These are phyloP conservation scores for Fusarium armeniacum DNA, from an alignment of 2,329 filamentous ascomycete genomes.

Conservation along the genomic window DNA sequence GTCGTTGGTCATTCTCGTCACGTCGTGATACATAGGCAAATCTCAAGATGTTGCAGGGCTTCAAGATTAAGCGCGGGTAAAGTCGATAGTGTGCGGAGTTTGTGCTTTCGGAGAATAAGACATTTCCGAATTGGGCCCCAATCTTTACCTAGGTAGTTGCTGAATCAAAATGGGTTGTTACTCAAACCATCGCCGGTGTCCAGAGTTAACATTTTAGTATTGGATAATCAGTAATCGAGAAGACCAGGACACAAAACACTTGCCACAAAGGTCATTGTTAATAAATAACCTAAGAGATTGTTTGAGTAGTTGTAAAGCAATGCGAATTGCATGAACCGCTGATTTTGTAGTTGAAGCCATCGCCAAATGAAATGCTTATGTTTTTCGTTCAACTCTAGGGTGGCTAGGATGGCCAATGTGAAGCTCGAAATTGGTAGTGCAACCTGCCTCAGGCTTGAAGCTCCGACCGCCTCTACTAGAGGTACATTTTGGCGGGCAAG, in stretches of 20 bases:
- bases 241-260: not conserved
- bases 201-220: not conserved
- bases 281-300: too few relatives aligned
- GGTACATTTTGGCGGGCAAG: slow-evolving; percentile 10
- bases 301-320: not conserved
- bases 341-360: not conserved
- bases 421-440: slow-evolving; percentile 25
- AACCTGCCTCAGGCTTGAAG: slow-evolving; percentile 36
- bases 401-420: not conserved
- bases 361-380: not conserved
- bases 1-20: slow-evolving; percentile 4
- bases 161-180: not conserved
- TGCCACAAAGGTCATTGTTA: not conserved
- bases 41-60: slow-evolving; percentile 6
- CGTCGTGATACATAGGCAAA: slow-evolving; percentile 15
- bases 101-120: not conserved
- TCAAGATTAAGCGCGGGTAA: slow-evolving; percentile 2
- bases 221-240: not conserved
- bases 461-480: slow-evolving; percentile 1
- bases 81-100: not conserved
- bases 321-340: not conserved
- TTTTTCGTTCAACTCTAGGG: slow-evolving; percentile 2
- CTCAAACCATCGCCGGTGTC: not conserved
- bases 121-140: not conserved
- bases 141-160: not conserved